Base-by-base conservation (phyloP, 2,329 filamentous ascomycete species). In the Colletotrichum falcatum region DNA sequence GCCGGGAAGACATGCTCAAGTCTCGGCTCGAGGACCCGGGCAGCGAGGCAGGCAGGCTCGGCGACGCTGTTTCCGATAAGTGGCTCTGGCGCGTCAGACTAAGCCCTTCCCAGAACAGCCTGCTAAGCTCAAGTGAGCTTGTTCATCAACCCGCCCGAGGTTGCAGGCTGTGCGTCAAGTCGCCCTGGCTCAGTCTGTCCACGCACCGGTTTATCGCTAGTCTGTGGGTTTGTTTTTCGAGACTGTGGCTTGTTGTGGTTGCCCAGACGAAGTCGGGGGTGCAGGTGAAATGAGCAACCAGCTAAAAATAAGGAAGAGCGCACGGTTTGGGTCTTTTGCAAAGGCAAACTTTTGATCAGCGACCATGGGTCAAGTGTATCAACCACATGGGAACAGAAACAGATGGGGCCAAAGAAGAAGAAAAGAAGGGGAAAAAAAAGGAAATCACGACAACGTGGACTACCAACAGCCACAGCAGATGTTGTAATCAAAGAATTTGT, bases 31-130 rank as follows among this genome's bases (percentile, higher is more conserved):
- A 54, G 51, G 9, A 4, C 35, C 30, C 30, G 51, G 48, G 53
- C 53, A 23, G 37, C 12, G 53, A 23, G 33, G 33, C 20, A 35
- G n/a, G 30, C 35, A 16, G 12, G 11, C 35, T 35, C 67, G 58
- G 67, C 49, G 56, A 39, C 62, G 62, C 62, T 44, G 55, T 66
- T 39, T 61, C 63, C 51, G 63, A 56, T 61, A 37, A 33, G 49
- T 61, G 44, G 56, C 55, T 23, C 49, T 35, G 35, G 61, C 48
- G 30, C 46, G 26, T 20, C 54, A 46, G 23, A 35, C 35, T 63
- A 23, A 37, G 35, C 42, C 42, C 16, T 20, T 60, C 42, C 20
- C 18, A 54, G 18, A 51, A 26, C 18, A 46, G 9, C 49, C 18
- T n/a, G 49, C 28, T 8, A 35, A n/a, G 28, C 26, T 33, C n/a